Evolutionary conservation across 352 stramenopile genomes (phyloP).

Genomic region (Phytophthora sp.): DNA sequence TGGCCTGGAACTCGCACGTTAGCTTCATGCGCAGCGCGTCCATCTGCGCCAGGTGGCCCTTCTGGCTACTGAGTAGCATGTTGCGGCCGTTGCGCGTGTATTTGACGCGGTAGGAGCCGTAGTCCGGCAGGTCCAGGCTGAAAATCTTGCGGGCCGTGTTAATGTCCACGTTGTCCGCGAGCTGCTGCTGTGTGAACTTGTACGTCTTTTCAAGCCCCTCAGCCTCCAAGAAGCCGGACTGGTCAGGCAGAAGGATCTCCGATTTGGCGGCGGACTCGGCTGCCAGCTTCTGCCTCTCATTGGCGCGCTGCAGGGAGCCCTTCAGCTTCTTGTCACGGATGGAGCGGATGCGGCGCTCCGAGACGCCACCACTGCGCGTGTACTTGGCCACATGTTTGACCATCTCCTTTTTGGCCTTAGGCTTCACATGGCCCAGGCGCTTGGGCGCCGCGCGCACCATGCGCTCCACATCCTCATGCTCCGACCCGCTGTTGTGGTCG

Average conservation of each 20-base stretch:
- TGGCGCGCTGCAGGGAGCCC: constrained; percentile 63
- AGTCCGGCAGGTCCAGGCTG: constrained; percentile 92
- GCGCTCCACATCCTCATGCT: constrained; percentile 63
- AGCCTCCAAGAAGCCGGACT: constrained; percentile 89
- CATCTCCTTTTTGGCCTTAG: constrained; percentile 24
- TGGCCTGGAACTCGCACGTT: constrained; percentile 94
- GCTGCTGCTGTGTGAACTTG: constrained; percentile 94
- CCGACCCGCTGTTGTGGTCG: constrained; percentile 58
- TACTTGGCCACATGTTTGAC: constrained; percentile 83
- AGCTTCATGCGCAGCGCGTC: constrained; percentile 93
- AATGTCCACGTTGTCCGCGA: constrained; percentile 88
- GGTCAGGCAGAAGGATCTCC: constrained; percentile 90
- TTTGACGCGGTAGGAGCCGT: constrained; percentile 93
- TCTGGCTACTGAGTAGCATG: constrained; percentile 92
- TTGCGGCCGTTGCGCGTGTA: constrained; percentile 97
- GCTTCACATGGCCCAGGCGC: constrained; percentile 54
- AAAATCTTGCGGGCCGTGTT: constrained; percentile 97
- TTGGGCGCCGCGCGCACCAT: constrained; percentile 65
- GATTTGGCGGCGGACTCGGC: constrained; percentile 87
- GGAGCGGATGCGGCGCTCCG: constrained; percentile 60
- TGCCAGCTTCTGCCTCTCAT: constrained; percentile 87
- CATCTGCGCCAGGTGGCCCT: constrained; percentile 96
- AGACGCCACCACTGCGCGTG: constrained; percentile 61
- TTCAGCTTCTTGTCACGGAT: constrained; percentile 92
- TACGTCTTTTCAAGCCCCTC: constrained; percentile 98